These are phyloP conservation scores for Lotmaria passim DNA, from an alignment of 208 protist species.

Conservation along the genomic window DNA sequence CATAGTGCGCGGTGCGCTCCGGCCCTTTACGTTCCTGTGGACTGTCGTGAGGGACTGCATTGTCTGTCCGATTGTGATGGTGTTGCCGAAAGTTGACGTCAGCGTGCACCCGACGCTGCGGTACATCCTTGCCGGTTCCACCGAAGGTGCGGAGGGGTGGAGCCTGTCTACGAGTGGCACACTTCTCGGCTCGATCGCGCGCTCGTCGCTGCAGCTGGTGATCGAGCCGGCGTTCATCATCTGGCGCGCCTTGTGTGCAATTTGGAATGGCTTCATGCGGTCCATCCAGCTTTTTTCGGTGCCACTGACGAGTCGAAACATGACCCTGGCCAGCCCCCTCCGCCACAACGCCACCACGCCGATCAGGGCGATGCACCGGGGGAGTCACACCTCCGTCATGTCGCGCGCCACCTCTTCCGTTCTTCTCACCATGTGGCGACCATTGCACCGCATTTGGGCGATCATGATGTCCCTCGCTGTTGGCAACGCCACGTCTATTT, in stretches of 20 bases:
- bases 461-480: not conserved
- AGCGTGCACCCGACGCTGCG: slow-evolving; percentile 15
- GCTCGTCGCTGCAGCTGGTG: slow-evolving; percentile 20
- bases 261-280: slow-evolving; percentile 13
- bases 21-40: not conserved
- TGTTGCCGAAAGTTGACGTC: slow-evolving; percentile 12
- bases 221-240: slow-evolving; percentile 25
- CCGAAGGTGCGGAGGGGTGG: slow-evolving; percentile 12
- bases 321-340: not conserved
- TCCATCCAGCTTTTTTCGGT: not conserved
- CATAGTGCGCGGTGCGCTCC: not conserved
- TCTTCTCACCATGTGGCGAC: slow-evolving; percentile 21
- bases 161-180: not conserved
- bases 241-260: slow-evolving; percentile 16
- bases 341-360: slow-evolving; percentile 4
- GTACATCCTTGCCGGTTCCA: slow-evolving; percentile 5
- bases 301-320: slow-evolving; percentile 4
- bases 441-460: slow-evolving; percentile 21
- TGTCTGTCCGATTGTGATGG: not conserved
- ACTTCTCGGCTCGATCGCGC: slow-evolving; percentile 8
- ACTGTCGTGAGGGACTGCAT: not conserved
- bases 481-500: not conserved
- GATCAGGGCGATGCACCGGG: not conserved
- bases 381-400: not conserved
- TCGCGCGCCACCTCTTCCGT: slow-evolving; percentile 8